Base-by-base conservation (phyloP, 2,329 filamentous ascomycete species). In the Colletotrichum australisinense region DNA sequence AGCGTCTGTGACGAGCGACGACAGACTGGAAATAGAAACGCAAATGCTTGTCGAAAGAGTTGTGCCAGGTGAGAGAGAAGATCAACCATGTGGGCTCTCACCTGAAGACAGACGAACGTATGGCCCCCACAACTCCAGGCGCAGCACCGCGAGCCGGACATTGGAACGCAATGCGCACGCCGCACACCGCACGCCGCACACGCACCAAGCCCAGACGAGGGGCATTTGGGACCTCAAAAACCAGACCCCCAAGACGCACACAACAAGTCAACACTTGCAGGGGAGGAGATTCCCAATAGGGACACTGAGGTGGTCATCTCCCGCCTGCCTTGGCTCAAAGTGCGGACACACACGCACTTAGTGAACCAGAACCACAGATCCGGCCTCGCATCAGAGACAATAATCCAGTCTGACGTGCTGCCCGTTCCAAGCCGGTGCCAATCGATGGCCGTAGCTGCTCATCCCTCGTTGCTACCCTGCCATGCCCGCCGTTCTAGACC, bases 101-200 rank as follows among this genome's bases (percentile, higher is more conserved):
- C 70, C 67, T 73, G 70, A 73, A 38, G 55, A 66, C 24, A 70
- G 32, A 57, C 60, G 67, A 65, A 57, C 46, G 22, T 57, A 19
- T 38, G 52, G 52, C 49, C 69, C 70, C 70, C 70, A 73, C 70
- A 73, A 70, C 59, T 73, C 60, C 62, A 70, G 67, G 70, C 70
- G 70, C 70, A 73, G 70, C 46, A 52, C 46, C 9, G 60, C 16
- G 42, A 63, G 63, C 42, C 66, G 67, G 67, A 73, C 56, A 73
- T 73, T 73, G 60, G 52, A 46, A 60, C 60, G 46, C 67, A 73
- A 72, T 69, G 66, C 69, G 53, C 58, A 19, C 16, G 63, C 63
- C 46, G 46, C 65, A 38, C 38, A 16, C 38, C 38, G 38, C 38
- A 42, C 38, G 6, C 32, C 38, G 16, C 38, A 42, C 38, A 11